phyloP scores from a whole-genome alignment of 345 rosid genomes.

The Lumnitzera littorea region DNA sequence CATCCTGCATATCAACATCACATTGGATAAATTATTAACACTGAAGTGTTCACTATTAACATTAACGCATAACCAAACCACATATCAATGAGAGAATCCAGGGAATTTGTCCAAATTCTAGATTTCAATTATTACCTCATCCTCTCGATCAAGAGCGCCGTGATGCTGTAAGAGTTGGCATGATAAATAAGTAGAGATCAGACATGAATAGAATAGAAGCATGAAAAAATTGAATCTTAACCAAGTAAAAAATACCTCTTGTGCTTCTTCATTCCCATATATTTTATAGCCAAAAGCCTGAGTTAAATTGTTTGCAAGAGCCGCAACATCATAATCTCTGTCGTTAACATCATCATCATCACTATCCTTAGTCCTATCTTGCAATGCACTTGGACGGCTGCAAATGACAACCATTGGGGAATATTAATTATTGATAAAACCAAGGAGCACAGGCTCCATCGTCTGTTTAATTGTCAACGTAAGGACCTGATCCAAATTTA shows the following conservation, averaged over 20 bases:
- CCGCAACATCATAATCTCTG: slow-evolving; percentile 92
- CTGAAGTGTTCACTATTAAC: background rate
- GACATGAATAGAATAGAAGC: background rate
- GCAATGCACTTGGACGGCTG: slow-evolving; percentile 94
- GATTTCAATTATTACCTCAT: slow-evolving; percentile 40
- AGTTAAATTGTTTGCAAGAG: slow-evolving; percentile 82
- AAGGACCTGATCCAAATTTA: too few relatives aligned
- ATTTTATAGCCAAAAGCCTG: slow-evolving; percentile 89
- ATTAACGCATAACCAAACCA: background rate
- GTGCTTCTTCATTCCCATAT: slow-evolving; percentile 73
- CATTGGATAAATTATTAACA: slow-evolving; percentile 3
- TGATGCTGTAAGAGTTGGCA: slow-evolving; percentile 44
- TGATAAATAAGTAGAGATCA: background rate
- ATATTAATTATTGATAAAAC: too few relatives aligned
- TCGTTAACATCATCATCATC: slow-evolving; percentile 90
- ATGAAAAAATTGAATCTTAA: background rate
- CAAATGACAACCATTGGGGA: slow-evolving; percentile 5
- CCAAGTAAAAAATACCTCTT: slow-evolving; percentile 46
- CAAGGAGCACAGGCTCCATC: too few relatives aligned
- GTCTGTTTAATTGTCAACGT: too few relatives aligned
- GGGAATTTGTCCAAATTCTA: background rate
- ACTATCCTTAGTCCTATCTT: slow-evolving; percentile 88
- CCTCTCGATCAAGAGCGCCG: slow-evolving; percentile 70
- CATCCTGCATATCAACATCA: slow-evolving; percentile 51
- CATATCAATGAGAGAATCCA: background rate